Base-by-base conservation (phyloP, 2,329 filamentous ascomycete species). In the Arthrobotrys musiformis region DNA sequence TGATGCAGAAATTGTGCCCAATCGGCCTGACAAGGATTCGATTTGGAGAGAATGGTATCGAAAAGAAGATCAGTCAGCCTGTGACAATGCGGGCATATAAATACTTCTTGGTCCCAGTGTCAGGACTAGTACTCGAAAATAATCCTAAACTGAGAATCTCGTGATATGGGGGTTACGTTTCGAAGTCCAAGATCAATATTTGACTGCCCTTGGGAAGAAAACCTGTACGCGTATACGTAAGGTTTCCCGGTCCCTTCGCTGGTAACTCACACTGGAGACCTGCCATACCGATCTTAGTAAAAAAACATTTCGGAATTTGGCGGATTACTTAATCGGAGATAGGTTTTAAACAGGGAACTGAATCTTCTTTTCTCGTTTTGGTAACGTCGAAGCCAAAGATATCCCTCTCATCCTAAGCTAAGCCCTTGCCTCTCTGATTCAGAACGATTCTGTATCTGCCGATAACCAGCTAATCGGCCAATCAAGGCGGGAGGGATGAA, bases 1-100 rank as follows among this genome's bases (percentile, higher is more conserved):
- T 24, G 24, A 70, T 70, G 15, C 46, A 66, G 73, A 28, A 64
- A 70, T 35, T 70, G 73, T 77, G 73, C 73, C 73, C 73, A 77
- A 77, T 70, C 52, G 64, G 58, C 66, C 73, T 70, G 26, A 70
- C 66, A 70, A 42, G 70, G 63, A 69, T 76, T 17, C 28, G 33
- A 46, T 30, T 46, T 15, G 7, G 26, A 63, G 24, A 30, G 48
- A 17, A 30, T 4, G 22, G 15, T 30, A 30, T 9, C 48, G 13
- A 52, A 52, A n/a, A n/a, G n/a, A 15, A 26, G 24, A 30, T 28
- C 28, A 52, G 24, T 30, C 48, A 52, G 24, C 24, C 17, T 52
- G 24, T 17, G 24, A 30, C 15, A 13, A n/a, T 8, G 28, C 17
- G 50, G 48, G n/a, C n/a, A 35, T 56, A 56, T 56, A 56, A 56